Base-by-base conservation (phyloP, 2,329 filamentous ascomycete genomes). In the Mycosphaerella sp. region DNA sequence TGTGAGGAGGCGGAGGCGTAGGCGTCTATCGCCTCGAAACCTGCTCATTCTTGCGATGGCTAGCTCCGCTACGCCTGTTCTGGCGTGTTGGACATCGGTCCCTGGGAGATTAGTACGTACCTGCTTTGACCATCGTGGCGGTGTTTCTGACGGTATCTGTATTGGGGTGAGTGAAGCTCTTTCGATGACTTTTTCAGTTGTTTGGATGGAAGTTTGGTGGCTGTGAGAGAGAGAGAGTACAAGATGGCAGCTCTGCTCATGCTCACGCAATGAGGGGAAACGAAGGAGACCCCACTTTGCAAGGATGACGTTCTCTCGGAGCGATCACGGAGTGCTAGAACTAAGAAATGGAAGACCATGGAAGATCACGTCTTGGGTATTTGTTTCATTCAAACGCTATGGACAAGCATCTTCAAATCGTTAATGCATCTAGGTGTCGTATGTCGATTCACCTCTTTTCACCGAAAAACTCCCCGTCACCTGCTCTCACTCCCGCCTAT, bases 71-170 rank as follows among this genome's bases (percentile, higher is more conserved):
- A 75, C 54, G 44, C 42, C 16, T 37, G 16, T 28, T 49, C 40
- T 30, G 27, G 34, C 53, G 46, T 53, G 56, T 56, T 13, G 53
- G 28, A 41, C n/a, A 36, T 44, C 17, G 39, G 18, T 35, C 49
- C 46, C 1, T 25, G 5, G 21, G 52, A 48, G 30, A 47, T 47
- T 18, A n/a, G 10, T 30, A 81, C 86, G 70, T 82, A 95, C 89
- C 88, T 78, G 91, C 90, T 82, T 95, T 96, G 80, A 96, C 90
- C 90, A 96, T 96, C 84, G 84, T 95, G 86, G 77, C 75, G 77
- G 75, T 77, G 73, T 69, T 63, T 68, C 61, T 66, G 40, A 30
- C 55, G 64, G 65, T 68, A 41, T 54, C 45, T 50, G 34, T 49
- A 16, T 52, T 45, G 43, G 50, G 55, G 13, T 35, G 30, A 28